Percentiles rank a stretch among this genome's conserved stretches.
phyloP scores from a whole-genome alignment of 352 stramenopile species.

The Globisporangium echinulatum region DNA sequence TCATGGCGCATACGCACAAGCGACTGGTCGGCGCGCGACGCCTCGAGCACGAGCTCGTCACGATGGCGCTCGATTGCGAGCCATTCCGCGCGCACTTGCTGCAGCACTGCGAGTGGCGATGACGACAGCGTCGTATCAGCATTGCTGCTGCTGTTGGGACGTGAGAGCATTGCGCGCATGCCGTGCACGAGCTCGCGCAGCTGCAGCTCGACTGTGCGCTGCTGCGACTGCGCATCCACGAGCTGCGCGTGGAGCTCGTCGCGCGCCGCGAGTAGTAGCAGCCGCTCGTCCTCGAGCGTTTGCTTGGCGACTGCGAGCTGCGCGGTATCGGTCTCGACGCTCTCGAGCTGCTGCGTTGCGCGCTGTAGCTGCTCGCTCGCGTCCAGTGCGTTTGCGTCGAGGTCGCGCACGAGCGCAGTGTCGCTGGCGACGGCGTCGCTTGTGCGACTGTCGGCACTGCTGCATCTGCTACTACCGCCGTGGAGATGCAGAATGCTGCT shows the following conservation, averaged over 20 bases:
- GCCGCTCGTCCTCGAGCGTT: slow-evolving; percentile 6
- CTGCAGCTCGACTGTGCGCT: slow-evolving; percentile 3
- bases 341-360: slow-evolving; percentile 11
- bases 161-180: slow-evolving; percentile 1
- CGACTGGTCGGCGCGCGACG: slow-evolving; percentile 35
- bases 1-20: slow-evolving; percentile 32
- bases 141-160: neutral
- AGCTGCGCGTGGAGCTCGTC: slow-evolving; percentile 55
- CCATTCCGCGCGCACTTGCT: slow-evolving; percentile 17
- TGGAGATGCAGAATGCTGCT: slow-evolving; percentile 11
- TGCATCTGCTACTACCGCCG: neutral
- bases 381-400: slow-evolving; percentile 27
- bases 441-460: neutral
- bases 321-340: slow-evolving; percentile 3
- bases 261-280: neutral
- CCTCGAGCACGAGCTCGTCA: slow-evolving; percentile 36
- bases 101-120: slow-evolving; percentile 12
- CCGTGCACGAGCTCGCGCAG: slow-evolving; percentile 3
- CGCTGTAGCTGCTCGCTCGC: slow-evolving; percentile 7
- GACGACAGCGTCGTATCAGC: neutral
- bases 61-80: slow-evolving; percentile 20
- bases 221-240: neutral
- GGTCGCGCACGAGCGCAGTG: slow-evolving; percentile 14
- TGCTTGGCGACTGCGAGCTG: slow-evolving; percentile 8
- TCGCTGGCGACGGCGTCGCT: slow-evolving; percentile 3